Base-by-base conservation (phyloP, 441 rosid genomes). In the Gossypium laxum region DNA sequence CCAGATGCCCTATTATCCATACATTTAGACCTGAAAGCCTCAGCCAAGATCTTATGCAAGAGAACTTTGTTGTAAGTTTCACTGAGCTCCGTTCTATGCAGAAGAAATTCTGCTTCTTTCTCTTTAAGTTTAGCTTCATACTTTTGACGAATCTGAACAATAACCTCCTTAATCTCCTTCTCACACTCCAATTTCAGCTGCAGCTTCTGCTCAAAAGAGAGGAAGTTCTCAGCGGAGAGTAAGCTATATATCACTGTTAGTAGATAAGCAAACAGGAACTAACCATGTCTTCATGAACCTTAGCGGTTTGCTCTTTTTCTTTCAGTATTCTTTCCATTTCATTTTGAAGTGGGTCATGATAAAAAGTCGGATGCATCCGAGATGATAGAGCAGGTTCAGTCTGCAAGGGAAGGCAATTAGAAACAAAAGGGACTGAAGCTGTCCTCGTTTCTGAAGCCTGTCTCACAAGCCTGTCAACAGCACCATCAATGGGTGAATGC, bases 41-140 rank as follows among this genome's bases (percentile, higher is more conserved):
- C 90, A 0, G 97, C 92, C 85, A 95, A 81, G 54, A 89, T 81
- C 87, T 82, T 89, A 82, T 83, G 87, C 90, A 84, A 82, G 65
- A 74, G 59, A 74, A 88, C 80, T 76, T 75, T 82, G 66, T 69
- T 64, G 74, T 67, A 76, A 65, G 70, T 76, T 61, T 63, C 47
- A 21, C 84, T 91, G 34, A 88, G 68, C 73, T 89, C 84, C 69
- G 72, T 79, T 67, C 67, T 79, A 78, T 67, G 82, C 11, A 17
- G 30, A 8, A 73, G 51, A 72, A 82, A 85, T 67, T 83, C 89
- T 12, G 80, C 74, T 69, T 91, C 97, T 47, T 54, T 32, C 75
- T 85, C 91, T 77, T 79, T 67, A 75, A 79, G 62, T 76, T 81
- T 88, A 58, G 63, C 67, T 32, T 85, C 89, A 72, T 84, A 89